Percentiles rank a stretch among this genome's conserved stretches.
Evolutionary conservation across 768 basidiomycete species (phyloP).

Genomic region (Cystofilobasidium bisporidii): DNA sequence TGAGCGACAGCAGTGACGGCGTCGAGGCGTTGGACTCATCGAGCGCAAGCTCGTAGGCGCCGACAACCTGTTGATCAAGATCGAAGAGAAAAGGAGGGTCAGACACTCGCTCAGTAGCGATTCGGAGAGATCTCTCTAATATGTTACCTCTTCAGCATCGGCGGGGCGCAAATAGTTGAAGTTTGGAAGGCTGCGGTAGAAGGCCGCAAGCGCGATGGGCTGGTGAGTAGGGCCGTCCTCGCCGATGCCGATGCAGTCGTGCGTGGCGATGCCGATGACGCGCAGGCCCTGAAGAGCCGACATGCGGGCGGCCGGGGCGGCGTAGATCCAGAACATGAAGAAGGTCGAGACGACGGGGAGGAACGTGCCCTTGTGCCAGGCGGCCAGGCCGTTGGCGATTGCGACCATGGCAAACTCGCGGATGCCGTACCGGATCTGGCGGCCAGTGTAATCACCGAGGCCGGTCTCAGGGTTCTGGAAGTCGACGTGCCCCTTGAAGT

Average conservation of each 20-base stretch:
- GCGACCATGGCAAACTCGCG: conserved; percentile 39
- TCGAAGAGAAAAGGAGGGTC: too few relatives aligned
- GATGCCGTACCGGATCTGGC: conserved; percentile 39
- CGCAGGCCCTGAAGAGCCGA: conserved; percentile 36
- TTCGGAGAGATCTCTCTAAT: too few relatives aligned
- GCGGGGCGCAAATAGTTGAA: conserved; percentile 38
- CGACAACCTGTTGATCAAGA: conserved; percentile 27
- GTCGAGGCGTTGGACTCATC: conserved; percentile 29
- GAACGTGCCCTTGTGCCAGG: conserved; percentile 39
- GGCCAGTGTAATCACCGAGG: conserved; percentile 36
- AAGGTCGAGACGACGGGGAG: conserved; percentile 39
- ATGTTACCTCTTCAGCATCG: conserved; percentile 35
- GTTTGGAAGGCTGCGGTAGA: conserved; percentile 36
- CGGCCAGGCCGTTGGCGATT: conserved; percentile 36
- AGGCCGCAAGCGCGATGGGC: conserved; percentile 35
- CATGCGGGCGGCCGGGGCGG: conserved; percentile 39
- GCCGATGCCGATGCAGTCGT: conserved; percentile 39
- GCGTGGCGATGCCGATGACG: conserved; percentile 39
- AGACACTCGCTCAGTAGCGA: too few relatives aligned
- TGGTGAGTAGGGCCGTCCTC: conserved; percentile 41
- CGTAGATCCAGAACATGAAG: conserved; percentile 41
- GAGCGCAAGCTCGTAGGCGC: conserved; percentile 35
- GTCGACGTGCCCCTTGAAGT: conserved; percentile 34
- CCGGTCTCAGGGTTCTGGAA: conserved; percentile 38
- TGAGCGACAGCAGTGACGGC: conserved; percentile 34